A percentile compares a stretch with the other conserved stretches of the same genome.
These are phyloP conservation scores for Termitomyces sp. DNA, from an alignment of 1,284 basidiomycete genomes.

Conservation along the genomic window DNA sequence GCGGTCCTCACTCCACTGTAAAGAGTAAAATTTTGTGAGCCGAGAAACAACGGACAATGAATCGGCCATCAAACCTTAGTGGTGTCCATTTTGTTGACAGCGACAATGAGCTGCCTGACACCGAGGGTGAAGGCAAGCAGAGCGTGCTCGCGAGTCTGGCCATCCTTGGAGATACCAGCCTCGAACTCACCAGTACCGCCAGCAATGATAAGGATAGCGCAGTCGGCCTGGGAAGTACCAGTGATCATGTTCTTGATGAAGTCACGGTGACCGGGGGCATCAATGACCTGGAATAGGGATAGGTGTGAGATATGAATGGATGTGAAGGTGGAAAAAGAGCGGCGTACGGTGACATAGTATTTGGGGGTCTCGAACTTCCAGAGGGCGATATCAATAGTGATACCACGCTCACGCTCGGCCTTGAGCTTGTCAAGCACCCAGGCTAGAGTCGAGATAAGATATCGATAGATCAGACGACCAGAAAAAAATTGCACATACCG, in stretches of 20 bases:
- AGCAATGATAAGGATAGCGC: slow-evolving; percentile 99
- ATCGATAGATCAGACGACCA: slow-evolving; percentile 16
- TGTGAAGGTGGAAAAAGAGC: slow-evolving; percentile 2
- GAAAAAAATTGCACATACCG: slow-evolving; percentile 48
- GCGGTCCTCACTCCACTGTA: slow-evolving; percentile 95
- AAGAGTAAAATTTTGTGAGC: slow-evolving; percentile 4
- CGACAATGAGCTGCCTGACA: slow-evolving; percentile 99
- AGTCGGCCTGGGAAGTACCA: slow-evolving; percentile 99
- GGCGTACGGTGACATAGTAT: slow-evolving; percentile 79
- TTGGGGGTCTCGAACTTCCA: slow-evolving; percentile 99
- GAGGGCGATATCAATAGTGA: slow-evolving; percentile 99
- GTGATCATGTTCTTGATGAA: slow-evolving; percentile 99
- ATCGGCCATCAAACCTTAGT: slow-evolving; percentile 61
- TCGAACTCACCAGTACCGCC: slow-evolving; percentile 99
- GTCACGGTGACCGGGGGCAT: slow-evolving; percentile 99
- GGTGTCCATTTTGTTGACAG: slow-evolving; percentile 99
- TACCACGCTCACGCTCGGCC: slow-evolving; percentile 99
- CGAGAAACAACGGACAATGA: slow-evolving; percentile 9
- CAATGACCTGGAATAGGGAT: slow-evolving; percentile 85
- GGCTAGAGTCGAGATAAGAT: slow-evolving; percentile 45
- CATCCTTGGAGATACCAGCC: slow-evolving; percentile 99
- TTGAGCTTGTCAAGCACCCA: slow-evolving; percentile 99
- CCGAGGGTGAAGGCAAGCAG: slow-evolving; percentile 99
- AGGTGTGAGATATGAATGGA: slow-evolving; percentile 18
- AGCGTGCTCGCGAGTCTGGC: slow-evolving; percentile 99